Base-by-base conservation (phyloP, 2,329 filamentous ascomycete species). In the Nemania sp. region DNA sequence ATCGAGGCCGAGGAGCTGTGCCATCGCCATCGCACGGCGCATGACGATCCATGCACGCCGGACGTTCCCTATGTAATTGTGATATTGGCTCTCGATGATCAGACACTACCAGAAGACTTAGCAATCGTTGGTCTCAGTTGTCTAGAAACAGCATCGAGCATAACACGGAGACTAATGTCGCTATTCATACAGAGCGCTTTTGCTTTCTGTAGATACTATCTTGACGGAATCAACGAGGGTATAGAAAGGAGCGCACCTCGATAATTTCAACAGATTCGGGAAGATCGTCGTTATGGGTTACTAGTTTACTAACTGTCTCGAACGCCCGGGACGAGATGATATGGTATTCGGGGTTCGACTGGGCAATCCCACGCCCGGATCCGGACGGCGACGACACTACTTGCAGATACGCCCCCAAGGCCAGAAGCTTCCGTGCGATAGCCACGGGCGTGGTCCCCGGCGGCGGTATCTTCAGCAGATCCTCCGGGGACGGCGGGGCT, bases 211-310 rank as follows among this genome's bases (percentile, higher is more conserved):
- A 21, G n/a, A 58, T 50, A 25, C 4, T 15, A 21, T 10, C 12
- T 15, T 37, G 4, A 45, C 15, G 13, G 20, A 3, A 34, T 3
- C 1, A 48, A 13, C 34, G 2, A 9, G 6, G 17, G 7, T 2
- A 2, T 4, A 13, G 43, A 17, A 34, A 43, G 15, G 6, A 18
- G 17, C 42, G 10, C 62, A 64, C 62, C 59, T 83, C 79, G 5
- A 84, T 67, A 0, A 80, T 80, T 54, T 83, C 80, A 1, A 82
- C 40, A 0, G 76, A 79, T 21, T 70, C 72, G 0, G 80, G 66
- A 0, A 85, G 67, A 2, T 79, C 77, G 52, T 83, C 79, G 25
- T 83, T 77, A 13, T 73, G 74, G 0, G 79, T 80, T 1, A 86
- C 76, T 7, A 75, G 63, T 5, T 67, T 70, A 12, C 67, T 72